Evolutionary conservation across 139 green algal species (phyloP), one percentile per base, ranked within the genome.

Genomic region (Chlorokybus atmophyticus): DNA sequence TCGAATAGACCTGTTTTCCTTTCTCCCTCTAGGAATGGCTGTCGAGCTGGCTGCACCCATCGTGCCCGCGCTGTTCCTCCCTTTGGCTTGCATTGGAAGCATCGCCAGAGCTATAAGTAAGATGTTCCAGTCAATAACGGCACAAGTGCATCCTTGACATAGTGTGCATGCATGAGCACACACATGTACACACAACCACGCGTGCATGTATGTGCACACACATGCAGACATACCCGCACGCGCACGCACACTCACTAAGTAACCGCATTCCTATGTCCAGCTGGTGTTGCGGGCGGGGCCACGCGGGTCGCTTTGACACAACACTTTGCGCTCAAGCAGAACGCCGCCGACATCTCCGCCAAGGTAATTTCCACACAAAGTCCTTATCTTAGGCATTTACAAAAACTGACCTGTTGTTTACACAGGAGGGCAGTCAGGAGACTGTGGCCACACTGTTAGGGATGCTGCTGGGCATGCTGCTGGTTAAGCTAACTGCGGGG

Each of bases 221-320:
- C 19, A 47, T n/a, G 39, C 19, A 47, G 19, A 19, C 19, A 47
- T 47, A 47, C 19, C 39, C 19, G 19, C 39, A 47, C 19, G 19
- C 19, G 39, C 19, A 19, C 19, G 19, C 19, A 19, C 39, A n/a
- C 19, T 19, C 19, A n/a, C 19, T 47, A n/a, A 47, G 39, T 19
- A n/a, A n/a, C 39, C 19, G 39, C 19, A 19, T 19, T 47, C 39
- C 19, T 47, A 19, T 47, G 19, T 17, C 3, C 59, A 66, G 59
- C 59, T 21, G 59, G 59, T 21, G 40, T 29, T 1, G 59, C 59
- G 6, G 59, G 59, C 25, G 80, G 82, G 6, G 82, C 85, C 1
- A 91, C 84, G 0, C 66, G 84, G 10, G 81, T 75, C 19, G 85
- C 85, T 2, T 68, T 94, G 40, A 94, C 85, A 2, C 72, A 87